phyloP scores from a whole-genome alignment of 345 rosid species.

The Eucalyptus brandiana region DNA sequence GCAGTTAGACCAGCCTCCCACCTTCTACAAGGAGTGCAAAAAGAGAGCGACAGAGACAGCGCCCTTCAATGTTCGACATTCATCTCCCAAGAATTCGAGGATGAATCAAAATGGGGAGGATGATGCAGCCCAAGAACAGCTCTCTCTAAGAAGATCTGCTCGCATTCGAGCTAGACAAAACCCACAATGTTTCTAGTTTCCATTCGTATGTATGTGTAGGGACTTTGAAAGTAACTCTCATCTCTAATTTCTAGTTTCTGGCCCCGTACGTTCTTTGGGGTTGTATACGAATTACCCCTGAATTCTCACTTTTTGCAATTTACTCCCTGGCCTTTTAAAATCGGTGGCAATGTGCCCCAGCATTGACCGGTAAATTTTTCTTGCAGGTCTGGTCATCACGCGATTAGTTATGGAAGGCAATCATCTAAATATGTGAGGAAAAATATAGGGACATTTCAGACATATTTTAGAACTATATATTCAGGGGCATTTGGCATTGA shows the following conservation, averaged over 20 bases:
- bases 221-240: background rate
- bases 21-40: no score
- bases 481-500: no score
- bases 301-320: background rate
- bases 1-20: no score
- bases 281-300: background rate
- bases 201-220: no score
- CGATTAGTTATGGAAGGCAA: background rate
- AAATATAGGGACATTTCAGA: no score
- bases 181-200: no score
- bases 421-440: background rate
- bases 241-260: background rate
- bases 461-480: no score
- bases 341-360: background rate
- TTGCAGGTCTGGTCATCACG: background rate
- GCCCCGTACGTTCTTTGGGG: background rate
- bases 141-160: conserved; percentile 9
- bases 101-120: no score
- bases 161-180: no score
- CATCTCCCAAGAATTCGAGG: no score
- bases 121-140: no score
- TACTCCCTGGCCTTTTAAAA: background rate
- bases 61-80: background rate
- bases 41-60: conserved; percentile 39
- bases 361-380: background rate